Conservation (phyloP, 2,329 filamentous ascomycete species). For the Juglanconis sp. region DNA sequence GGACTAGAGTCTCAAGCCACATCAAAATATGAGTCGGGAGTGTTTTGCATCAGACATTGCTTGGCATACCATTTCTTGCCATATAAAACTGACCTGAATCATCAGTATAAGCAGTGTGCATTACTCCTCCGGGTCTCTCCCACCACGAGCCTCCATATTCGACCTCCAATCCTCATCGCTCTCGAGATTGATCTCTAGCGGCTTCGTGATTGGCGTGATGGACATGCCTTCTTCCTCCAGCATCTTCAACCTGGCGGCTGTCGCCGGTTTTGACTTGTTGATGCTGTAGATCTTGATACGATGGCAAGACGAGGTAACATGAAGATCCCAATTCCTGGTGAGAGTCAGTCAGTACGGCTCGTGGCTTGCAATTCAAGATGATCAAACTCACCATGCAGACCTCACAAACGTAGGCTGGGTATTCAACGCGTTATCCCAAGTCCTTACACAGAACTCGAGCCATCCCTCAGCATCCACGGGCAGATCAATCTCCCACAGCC, state of each 20-base stretch:
- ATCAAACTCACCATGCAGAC: slow-evolving; percentile 41
- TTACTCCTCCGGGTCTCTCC: slow-evolving; percentile 41
- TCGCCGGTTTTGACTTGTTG: slow-evolving; percentile 48
- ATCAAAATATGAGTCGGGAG: too few relatives aligned
- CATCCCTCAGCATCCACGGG: slow-evolving; percentile 61
- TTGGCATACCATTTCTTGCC: background rate
- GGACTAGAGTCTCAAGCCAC: too few relatives aligned
- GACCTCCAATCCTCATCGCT: slow-evolving; percentile 45
- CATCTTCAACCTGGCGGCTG: slow-evolving; percentile 46
- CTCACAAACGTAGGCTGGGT: slow-evolving; percentile 56
- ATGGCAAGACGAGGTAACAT: slow-evolving; percentile 62
- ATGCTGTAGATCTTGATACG: slow-evolving; percentile 61
- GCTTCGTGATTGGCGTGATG: slow-evolving; percentile 52
- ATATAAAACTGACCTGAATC: background rate
- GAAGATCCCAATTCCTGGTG: slow-evolving; percentile 59
- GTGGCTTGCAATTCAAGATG: too few relatives aligned
- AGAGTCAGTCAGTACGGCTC: background rate
- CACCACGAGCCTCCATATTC: slow-evolving; percentile 36
- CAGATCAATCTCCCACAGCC: slow-evolving; percentile 60
- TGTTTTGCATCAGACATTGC: background rate
- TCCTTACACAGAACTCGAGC: slow-evolving; percentile 56
- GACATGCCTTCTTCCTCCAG: slow-evolving; percentile 46
- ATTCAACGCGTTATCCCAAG: slow-evolving; percentile 61
- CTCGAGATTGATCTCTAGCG: slow-evolving; percentile 47
- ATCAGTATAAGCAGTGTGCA: background rate